Base-by-base conservation (phyloP, 2,329 filamentous ascomycete genomes). In the Sphaceloma murrayae region DNA sequence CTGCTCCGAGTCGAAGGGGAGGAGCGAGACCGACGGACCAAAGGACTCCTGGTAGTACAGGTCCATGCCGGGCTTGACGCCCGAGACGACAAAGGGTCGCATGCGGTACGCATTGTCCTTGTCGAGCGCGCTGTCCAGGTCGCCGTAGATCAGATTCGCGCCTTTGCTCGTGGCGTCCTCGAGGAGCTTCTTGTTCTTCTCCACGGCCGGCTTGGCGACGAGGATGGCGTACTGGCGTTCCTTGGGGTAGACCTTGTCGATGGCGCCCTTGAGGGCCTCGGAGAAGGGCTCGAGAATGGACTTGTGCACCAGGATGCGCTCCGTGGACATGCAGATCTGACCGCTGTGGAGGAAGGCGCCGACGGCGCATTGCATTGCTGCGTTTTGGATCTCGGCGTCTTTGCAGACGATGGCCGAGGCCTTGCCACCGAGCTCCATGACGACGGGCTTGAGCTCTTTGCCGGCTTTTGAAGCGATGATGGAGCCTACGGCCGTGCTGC, bases 321-420 rank as follows among this genome's bases (percentile, higher is more conserved):
- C 85, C 0, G 85, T 91, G 10, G 74, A 73, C 85, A 93, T 91
- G 69, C 85, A 91, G n/a, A 51, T 46, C 38, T 52, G 51, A 5
- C 52, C 48, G 13, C 36, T 38, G 34, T 48, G 45, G 3, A 46
- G 9, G 13, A 48, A 40, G 34, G 43, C 46, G 29, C 45, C 46
- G 8, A 49, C 27, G 13, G 36, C 27, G 21, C 48, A 46, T 30
- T 46, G 42, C 10, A 36, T 32, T 17, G 54, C 45, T 4, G 56
- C 55, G 21, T 51, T 48, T 13, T 63, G 59, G 11, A 68, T 46
- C 32, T 65, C 55, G 2, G 62, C 62, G 47, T 68, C 65, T 30
- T 64, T 58, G 49, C 66, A 67, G 11, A 68, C 55, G 17, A 67
- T 57, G 16, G 62, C 61, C 1, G 64, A 60, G 17, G 55, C 58